Evolutionary conservation across 805 yeast genomes (phyloP).

Genomic region (Blastobotrys americana): DNA sequence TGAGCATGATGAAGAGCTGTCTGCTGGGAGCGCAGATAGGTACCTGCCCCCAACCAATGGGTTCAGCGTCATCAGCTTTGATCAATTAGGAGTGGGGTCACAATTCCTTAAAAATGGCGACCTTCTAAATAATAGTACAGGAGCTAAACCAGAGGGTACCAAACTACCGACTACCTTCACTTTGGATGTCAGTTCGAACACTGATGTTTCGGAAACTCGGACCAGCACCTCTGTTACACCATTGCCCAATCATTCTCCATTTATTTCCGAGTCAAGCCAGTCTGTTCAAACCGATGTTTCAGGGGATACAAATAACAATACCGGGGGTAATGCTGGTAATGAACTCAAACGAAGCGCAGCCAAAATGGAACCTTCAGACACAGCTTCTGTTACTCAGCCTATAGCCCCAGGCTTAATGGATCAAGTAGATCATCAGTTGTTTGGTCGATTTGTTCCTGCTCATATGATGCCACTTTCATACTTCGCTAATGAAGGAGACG

Average conservation of each 20-base stretch:
- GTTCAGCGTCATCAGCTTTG: not conserved
- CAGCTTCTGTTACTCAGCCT: not conserved
- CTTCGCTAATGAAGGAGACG: not conserved
- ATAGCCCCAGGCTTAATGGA: conserved; percentile 1
- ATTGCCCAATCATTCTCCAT: not conserved
- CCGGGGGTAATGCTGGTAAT: not conserved
- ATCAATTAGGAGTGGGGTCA: not conserved
- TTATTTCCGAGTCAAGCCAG: too few relatives aligned
- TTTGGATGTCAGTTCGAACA: not conserved
- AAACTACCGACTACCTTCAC: not conserved
- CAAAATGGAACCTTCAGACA: not conserved
- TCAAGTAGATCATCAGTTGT: conserved; percentile 1
- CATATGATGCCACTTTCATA: conserved; percentile 1
- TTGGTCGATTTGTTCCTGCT: not conserved
- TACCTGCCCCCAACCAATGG: not conserved
- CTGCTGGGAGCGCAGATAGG: not conserved
- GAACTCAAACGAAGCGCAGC: too few relatives aligned
- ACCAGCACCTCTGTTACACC: not conserved
- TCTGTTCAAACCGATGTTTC: too few relatives aligned
- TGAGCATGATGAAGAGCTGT: not conserved
- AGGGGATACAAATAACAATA: not conserved
- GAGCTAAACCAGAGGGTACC: not conserved
- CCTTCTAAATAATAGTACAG: not conserved
- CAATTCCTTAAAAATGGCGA: not conserved
- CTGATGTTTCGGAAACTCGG: not conserved